phyloP scores from a whole-genome alignment of 2,329 filamentous ascomycete genomes.

The Hypoxylon sp. region DNA sequence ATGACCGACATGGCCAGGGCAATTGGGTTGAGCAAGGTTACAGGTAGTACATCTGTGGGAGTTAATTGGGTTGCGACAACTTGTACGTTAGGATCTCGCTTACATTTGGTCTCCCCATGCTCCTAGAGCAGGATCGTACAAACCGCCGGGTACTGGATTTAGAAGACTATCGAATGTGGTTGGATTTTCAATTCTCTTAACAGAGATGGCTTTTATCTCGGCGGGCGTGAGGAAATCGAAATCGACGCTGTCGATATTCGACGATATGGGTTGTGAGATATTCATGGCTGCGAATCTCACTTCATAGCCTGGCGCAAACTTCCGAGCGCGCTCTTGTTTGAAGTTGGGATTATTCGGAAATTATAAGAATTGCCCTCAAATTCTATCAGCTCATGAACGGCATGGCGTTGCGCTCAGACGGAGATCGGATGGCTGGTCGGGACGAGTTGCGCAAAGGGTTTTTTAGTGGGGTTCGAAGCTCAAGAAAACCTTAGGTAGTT shows the following conservation, averaged over 20 bases:
- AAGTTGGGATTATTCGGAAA: neutral
- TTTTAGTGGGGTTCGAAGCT: slow-evolving; percentile 37
- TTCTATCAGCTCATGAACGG: slow-evolving; percentile 31
- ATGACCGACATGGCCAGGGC: slow-evolving; percentile 93
- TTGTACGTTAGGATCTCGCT: slow-evolving; percentile 50
- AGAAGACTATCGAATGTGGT: slow-evolving; percentile 93
- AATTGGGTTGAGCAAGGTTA: slow-evolving; percentile 82
- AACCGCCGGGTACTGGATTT: slow-evolving; percentile 88
- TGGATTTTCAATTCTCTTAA: slow-evolving; percentile 92
- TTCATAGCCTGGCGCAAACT: slow-evolving; percentile 22
- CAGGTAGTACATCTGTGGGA: slow-evolving; percentile 85
- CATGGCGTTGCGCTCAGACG: slow-evolving; percentile 6
- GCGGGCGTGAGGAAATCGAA: slow-evolving; percentile 85
- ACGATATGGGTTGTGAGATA: slow-evolving; percentile 83
- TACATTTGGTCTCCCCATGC: slow-evolving; percentile 89
- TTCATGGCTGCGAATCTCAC: slow-evolving; percentile 64
- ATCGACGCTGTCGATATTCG: slow-evolving; percentile 86
- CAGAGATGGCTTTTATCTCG: slow-evolving; percentile 90
- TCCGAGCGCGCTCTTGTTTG: neutral
- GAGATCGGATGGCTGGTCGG: slow-evolving; percentile 25
- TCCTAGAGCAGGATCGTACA: slow-evolving; percentile 92
- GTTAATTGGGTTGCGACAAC: slow-evolving; percentile 19
- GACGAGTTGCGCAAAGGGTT: slow-evolving; percentile 18
- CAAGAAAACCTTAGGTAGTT: slow-evolving; percentile 33
- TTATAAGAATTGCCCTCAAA: slow-evolving; percentile 12